Base-by-base conservation (phyloP, 495 filamentous ascomycete species). In the Chaetomium cochliodes region DNA sequence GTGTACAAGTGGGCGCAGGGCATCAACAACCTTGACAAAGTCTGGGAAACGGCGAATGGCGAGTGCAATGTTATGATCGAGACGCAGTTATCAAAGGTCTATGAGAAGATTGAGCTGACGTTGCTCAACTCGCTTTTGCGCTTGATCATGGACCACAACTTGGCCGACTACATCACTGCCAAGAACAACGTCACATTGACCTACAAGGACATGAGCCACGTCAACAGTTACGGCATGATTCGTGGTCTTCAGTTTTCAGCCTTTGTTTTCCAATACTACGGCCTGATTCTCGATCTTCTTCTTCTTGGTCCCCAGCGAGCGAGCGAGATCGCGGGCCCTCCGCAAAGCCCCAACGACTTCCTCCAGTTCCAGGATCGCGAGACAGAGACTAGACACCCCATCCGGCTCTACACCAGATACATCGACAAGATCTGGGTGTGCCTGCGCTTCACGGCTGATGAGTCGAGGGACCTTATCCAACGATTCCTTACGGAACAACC, bases 191-290 rank as follows among this genome's bases (percentile, higher is more conserved):
- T 99, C 18, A 93, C 97, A 70, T 84, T 99, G 61, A 97, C 93
- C 68, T 99, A 99, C 79, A 99, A 99, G 80, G 96, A 99, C 71
- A 99, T 99, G 96, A 98, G 97, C 72, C 96, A 99, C 74, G 96
- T 93, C 60, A 99, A 99, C 76, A 96, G 91, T 75, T 99, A 98
- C 72, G 96, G 96, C 58, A 87, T 99, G 87, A 97, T 98, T 70
- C 91, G 96, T 63, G 96, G 96, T 65, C 82, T 98, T 46, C 96
- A 98, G 72, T 99, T 99, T 76, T 97, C 93, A 1, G 96, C 90
- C 13, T 99, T 99, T 66, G 93, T 98, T 37, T 98, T 98, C 86
- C 96, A 99, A 76, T 99, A 92, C 84, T 99, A 98, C 68, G 96
- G 96, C 51, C 79, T 99, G 68, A 94, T 98, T 69, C 89, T 98